These are phyloP conservation scores for Nelumbo lutea DNA, from an alignment of 164 flowering plant genomes.

Conservation along the genomic window DNA sequence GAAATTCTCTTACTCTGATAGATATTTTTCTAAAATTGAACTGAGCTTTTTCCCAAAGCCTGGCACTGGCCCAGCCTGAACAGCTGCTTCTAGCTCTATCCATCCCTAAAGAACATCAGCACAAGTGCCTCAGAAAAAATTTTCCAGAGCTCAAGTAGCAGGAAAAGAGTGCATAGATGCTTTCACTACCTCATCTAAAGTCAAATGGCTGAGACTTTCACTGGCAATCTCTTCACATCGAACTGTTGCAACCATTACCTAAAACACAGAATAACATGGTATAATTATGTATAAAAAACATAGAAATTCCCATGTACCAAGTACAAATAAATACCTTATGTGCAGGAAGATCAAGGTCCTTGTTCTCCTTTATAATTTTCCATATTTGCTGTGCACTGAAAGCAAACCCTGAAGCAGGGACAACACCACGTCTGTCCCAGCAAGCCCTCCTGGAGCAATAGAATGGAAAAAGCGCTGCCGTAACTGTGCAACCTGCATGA, in stretches of 20 bases:
- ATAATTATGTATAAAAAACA: background rate
- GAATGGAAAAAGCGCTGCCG: conserved; percentile 49
- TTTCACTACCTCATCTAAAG: conserved; percentile 42
- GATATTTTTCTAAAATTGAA: conserved; percentile 42
- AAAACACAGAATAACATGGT: background rate
- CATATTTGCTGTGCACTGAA: conserved; percentile 63
- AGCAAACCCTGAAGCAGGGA: conserved; percentile 62
- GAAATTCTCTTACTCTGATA: conserved; percentile 45
- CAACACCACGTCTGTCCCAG: conserved; percentile 56
- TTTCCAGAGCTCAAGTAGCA: background rate
- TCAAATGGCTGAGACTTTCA: conserved; percentile 40
- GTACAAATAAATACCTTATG: conserved; percentile 35
- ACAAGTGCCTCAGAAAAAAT: background rate
- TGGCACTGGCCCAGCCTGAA: conserved; percentile 44
- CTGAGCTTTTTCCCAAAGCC: conserved; percentile 63
- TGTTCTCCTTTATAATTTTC: conserved; percentile 54
- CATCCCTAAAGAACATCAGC: conserved; percentile 36
- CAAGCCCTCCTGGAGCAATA: conserved; percentile 62
- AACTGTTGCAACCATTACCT: conserved; percentile 85
- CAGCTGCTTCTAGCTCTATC: conserved; percentile 45
- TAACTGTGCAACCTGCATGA: conserved; percentile 39
- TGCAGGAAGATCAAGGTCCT: conserved; percentile 67
- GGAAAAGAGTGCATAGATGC: background rate
- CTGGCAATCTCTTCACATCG: conserved; percentile 75
- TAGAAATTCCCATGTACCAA: background rate